Evolutionary conservation across 2,329 filamentous ascomycete genomes (phyloP), one percentile per base, ranked within the genome.

Genomic region (Akanthomyces muscarius): DNA sequence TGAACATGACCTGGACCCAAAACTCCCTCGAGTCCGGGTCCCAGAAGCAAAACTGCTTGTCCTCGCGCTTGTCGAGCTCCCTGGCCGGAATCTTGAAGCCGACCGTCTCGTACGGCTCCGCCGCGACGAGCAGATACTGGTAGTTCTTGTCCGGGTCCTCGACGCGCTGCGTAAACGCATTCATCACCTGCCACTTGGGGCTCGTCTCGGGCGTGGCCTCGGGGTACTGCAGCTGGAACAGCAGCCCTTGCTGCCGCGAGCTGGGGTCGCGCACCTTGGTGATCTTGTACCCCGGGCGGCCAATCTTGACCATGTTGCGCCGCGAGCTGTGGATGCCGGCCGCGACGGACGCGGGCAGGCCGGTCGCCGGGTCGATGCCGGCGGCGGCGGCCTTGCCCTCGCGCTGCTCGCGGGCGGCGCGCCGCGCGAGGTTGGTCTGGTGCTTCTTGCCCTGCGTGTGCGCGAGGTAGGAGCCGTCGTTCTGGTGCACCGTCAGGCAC

Each of bases 371-470:
- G 72, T 89, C 87, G 68, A 89, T 79, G 65, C 44, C 61, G 25
- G 10, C 48, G 42, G 21, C 48, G 21, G 89, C 83, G 45, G 83
- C 82, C 65, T 89, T 89, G 57, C 92, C 92, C 71, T 98, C 91
- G 74, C 93, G 92, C 74, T 96, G 90, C 77, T 99, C 95, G 71
- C 93, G 89, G n/a, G 95, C 95, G 8, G 94, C 95, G 72, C 95
- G 91, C 11, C 95, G 89, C 33, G 95, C 95, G 59, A 99, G 87
- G 78, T 99, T 99, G 65, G 95, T 98, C 80, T 99, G 95, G 79
- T 99, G 95, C 80, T 99, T 99, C 74, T 95, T 92, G 64, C 95
- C 95, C 78, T 99, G 95, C 4, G 95, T 99, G 79, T 99, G 95
- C 1, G 95, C 95, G 68, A 99, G 92, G 78, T 99, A 99, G 54